Percentiles rank a stretch among this genome's conserved stretches.
Evolutionary conservation across 805 yeast genomes (phyloP).

Genomic region (Metschnikowia picachoensis): DNA sequence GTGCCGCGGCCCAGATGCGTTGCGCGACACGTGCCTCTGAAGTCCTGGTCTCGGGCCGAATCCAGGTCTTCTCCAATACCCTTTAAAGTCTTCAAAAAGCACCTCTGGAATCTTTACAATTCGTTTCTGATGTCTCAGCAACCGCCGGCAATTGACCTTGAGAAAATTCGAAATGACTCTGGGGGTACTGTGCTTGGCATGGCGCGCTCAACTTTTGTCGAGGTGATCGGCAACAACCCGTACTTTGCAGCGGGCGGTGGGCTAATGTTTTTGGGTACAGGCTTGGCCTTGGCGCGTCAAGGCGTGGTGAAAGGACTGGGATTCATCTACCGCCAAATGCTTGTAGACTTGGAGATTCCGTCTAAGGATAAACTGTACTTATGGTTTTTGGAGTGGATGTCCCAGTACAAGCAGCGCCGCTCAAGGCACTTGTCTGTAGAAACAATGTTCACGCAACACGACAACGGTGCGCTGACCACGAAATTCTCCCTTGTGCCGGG

Average conservation of each 20-base stretch:
- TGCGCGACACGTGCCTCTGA: too few relatives aligned
- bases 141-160: conserved; percentile 28
- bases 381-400: conserved; percentile 98
- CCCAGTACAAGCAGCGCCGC: conserved; percentile 66
- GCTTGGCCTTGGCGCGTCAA: conserved; percentile 70
- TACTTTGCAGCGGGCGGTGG: conserved; percentile 99
- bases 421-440: conserved; percentile 88
- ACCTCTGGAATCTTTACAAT: neutral
- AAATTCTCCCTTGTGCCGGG: conserved; percentile 93
- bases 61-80: too few relatives aligned
- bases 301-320: conserved; percentile 61
- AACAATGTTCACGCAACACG: conserved; percentile 82
- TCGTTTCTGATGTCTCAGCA: neutral
- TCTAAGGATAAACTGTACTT: conserved; percentile 88
- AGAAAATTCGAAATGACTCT: conserved; percentile 30
- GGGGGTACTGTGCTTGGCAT: conserved; percentile 38
- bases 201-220: conserved; percentile 41
- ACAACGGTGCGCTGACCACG: conserved; percentile 86
- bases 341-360: conserved; percentile 91
- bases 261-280: conserved; percentile 90
- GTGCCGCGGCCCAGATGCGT: too few relatives aligned
- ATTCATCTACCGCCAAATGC: conserved; percentile 72
- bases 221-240: conserved; percentile 71
- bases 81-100: too few relatives aligned
- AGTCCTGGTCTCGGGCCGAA: too few relatives aligned